These are phyloP conservation scores for Curvularia sp. DNA, from an alignment of 2,329 filamentous ascomycete genomes.

Conservation along the genomic window DNA sequence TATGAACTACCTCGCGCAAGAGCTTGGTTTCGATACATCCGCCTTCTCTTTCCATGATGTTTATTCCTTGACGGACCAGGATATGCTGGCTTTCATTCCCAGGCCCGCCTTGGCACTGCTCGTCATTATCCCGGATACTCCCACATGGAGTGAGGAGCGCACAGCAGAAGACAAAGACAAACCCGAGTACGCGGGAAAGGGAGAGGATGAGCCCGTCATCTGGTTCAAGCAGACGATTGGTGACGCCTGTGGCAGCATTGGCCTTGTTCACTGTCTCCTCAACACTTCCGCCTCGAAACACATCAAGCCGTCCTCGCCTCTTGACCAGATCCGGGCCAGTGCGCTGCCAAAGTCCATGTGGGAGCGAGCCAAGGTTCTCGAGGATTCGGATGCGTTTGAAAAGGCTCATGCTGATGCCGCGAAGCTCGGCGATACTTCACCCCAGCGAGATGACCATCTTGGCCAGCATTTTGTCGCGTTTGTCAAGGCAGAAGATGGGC, in stretches of 20 bases:
- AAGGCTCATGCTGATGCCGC: slow-evolving; percentile 53
- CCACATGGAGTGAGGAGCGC: slow-evolving; percentile 50
- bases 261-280: slow-evolving; percentile 60
- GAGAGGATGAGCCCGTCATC: slow-evolving; percentile 59
- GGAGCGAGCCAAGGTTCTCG: slow-evolving; percentile 60
- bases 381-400: slow-evolving; percentile 56
- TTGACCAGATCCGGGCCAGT: slow-evolving; percentile 55
- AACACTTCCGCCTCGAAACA: slow-evolving; percentile 57
- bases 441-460: slow-evolving; percentile 35
- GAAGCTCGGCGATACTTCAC: slow-evolving; percentile 50
- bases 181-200: slow-evolving; percentile 55
- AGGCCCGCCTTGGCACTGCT: slow-evolving; percentile 62
- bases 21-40: slow-evolving; percentile 56
- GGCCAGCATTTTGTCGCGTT: slow-evolving; percentile 58
- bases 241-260: slow-evolving; percentile 66
- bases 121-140: slow-evolving; percentile 58
- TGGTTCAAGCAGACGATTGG: slow-evolving; percentile 68
- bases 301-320: slow-evolving; percentile 53
- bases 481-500: slow-evolving; percentile 55
- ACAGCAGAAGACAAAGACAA: slow-evolving; percentile 52
- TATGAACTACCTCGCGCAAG: slow-evolving; percentile 57
- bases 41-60: slow-evolving; percentile 62
- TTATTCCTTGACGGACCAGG: slow-evolving; percentile 60
- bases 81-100: slow-evolving; percentile 58
- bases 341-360: slow-evolving; percentile 54